phyloP scores from a whole-genome alignment of 352 stramenopile genomes.

The Pythium pectinolyticum region DNA sequence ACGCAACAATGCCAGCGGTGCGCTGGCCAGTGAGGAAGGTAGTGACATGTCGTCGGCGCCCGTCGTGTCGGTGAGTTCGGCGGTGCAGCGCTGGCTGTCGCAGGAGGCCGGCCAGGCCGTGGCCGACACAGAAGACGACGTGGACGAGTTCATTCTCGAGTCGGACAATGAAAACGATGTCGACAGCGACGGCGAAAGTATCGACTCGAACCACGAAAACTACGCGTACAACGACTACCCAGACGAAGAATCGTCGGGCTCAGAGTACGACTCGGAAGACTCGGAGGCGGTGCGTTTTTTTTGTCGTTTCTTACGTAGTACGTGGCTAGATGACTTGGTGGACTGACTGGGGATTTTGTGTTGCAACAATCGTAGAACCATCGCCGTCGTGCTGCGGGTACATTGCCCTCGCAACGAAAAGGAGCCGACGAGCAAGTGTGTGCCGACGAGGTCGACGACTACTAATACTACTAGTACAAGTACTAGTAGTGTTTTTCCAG shows the following conservation, averaged over 20 bases:
- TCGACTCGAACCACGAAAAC: slow-evolving; percentile 85
- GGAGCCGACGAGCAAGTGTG: slow-evolving; percentile 3
- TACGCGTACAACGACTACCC: slow-evolving; percentile 80
- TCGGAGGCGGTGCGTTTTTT: slow-evolving; percentile 26
- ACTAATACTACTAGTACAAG: not conserved
- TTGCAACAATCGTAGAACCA: slow-evolving; percentile 7
- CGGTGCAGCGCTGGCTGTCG: slow-evolving; percentile 76
- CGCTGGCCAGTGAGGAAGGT: not conserved
- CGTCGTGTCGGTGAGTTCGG: slow-evolving; percentile 69
- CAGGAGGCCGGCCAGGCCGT: slow-evolving; percentile 47
- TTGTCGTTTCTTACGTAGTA: not conserved
- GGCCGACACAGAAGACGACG: slow-evolving; percentile 45
- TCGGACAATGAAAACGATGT: slow-evolving; percentile 72
- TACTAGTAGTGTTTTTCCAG: too few species aligned
- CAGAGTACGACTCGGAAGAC: slow-evolving; percentile 41
- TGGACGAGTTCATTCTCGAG: slow-evolving; percentile 80
- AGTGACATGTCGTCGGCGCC: slow-evolving; percentile 33
- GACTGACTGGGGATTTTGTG: not conserved
- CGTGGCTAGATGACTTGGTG: too few species aligned
- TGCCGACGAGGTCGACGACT: slow-evolving; percentile 17
- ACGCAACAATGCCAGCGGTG: not conserved
- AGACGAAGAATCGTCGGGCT: slow-evolving; percentile 65
- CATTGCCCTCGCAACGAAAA: not conserved
- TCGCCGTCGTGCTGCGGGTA: slow-evolving; percentile 12
- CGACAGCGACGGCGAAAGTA: slow-evolving; percentile 72